These are phyloP conservation scores for Hypsizygus ulmarius DNA, from an alignment of 1,284 basidiomycete species.

Conservation along the genomic window DNA sequence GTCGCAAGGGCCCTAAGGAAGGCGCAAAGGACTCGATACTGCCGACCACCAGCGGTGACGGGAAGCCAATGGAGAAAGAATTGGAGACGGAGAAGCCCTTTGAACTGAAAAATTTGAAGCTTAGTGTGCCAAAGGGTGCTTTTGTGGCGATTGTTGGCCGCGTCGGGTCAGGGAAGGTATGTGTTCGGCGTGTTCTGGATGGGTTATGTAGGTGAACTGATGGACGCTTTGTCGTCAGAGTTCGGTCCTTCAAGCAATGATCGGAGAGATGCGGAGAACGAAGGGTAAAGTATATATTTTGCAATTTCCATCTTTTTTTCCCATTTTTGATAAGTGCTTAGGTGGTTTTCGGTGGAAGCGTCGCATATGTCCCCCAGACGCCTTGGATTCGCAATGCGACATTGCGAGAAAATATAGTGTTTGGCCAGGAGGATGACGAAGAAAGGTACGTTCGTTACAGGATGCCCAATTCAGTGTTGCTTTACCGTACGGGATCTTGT, in stretches of 20 bases:
- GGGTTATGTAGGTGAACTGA: background rate
- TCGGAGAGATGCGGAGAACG: constrained; percentile 76
- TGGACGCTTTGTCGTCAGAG: constrained; percentile 34
- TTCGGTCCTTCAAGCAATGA: constrained; percentile 65
- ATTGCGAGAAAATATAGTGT: constrained; percentile 64
- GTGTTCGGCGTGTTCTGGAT: background rate
- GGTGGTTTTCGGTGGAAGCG: constrained; percentile 61
- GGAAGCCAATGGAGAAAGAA: constrained; percentile 10
- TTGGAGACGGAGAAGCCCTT: constrained; percentile 52
- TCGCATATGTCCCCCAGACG: constrained; percentile 75
- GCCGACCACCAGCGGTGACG: constrained; percentile 16
- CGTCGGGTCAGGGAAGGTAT: constrained; percentile 70
- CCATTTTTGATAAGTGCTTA: constrained; percentile 20
- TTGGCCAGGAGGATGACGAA: constrained; percentile 60
- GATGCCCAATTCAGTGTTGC: background rate
- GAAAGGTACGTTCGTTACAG: constrained; percentile 31
- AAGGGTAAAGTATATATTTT: constrained; percentile 45
- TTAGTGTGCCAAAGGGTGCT: constrained; percentile 57
- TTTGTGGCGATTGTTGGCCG: constrained; percentile 73
- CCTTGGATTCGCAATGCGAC: constrained; percentile 81
- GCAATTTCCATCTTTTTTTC: background rate
- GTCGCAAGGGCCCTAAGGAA: background rate
- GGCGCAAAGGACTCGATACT: constrained; percentile 3
- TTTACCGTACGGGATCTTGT: background rate
- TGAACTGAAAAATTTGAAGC: constrained; percentile 52